Base-by-base conservation (phyloP, 75 land plant species). In the Azolla pinnata region DNA sequence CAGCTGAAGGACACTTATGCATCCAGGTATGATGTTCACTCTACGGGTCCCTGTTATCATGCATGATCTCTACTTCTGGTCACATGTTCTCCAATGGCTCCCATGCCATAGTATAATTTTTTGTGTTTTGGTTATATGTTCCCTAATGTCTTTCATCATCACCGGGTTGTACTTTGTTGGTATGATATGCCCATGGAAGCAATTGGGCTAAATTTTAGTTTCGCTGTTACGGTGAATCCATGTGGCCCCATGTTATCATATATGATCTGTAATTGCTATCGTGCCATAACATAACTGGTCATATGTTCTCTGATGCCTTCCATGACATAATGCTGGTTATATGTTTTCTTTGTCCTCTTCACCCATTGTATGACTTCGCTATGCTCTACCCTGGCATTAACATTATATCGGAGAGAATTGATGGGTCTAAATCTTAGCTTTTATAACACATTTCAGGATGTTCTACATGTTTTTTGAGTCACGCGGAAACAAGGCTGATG, bases 391-490 rank as follows among this genome's bases (percentile, higher is more conserved):
- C 7, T 7, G 14, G 7, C 10, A 38, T 38, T 7, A 38, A 14
- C 10, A 38, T 38, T 38, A 38, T 38, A 38, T 7, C 10, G 42
- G 10, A 38, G 42, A 38, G 14, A 38, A 38, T 38, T 38, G 7
- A 38, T 38, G 42, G 7, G 14, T 38, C 14, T 7, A 38, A 7
- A 7, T 38, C 42, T 38, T 38, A 38, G 7, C 42, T 7, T 14
- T 7, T 14, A 38, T 38, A 38, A 7, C 42, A 7, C 42, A 38
- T 38, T 14, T 50, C 62, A 91, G 97, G 75, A 80, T 91, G 95
- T 92, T 88, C 61, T 92, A 88, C 68, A 76, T 85, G 57, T 88
- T 88, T 81, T 88, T 88, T 52, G 90, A 88, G 69, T 85, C 90
- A n/a, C 81, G 90, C 18, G 73, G 79, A 44, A 83, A 79, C 75